A percentile compares a stretch with the other conserved stretches of the same genome.
Conservation (phyloP, 768 basidiomycete species). For the Leccinum broughii region DNA sequence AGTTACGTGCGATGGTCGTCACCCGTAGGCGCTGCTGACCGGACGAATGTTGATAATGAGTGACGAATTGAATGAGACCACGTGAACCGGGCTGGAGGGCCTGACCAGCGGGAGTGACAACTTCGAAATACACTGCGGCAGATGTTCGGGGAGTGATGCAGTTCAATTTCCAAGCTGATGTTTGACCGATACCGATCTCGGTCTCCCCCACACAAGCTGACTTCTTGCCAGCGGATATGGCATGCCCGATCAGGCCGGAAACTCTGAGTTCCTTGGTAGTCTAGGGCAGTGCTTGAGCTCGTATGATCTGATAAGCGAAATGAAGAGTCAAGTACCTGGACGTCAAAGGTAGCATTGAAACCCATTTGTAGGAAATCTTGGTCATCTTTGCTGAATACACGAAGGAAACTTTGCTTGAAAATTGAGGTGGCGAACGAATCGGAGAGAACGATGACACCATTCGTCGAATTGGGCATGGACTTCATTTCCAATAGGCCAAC, state of each 20-base stretch:
- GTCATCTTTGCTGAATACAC: constrained; percentile 90
- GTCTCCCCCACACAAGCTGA: constrained; percentile 97
- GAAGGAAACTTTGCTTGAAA: constrained; percentile 97
- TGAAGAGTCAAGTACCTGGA: constrained; percentile 59
- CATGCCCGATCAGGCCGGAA: constrained; percentile 96
- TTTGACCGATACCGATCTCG: constrained; percentile 98
- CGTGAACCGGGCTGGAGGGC: constrained; percentile 86
- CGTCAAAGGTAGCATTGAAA: constrained; percentile 98
- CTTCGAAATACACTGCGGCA: constrained; percentile 95
- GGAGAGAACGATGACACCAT: constrained; percentile 93
- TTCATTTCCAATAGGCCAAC: constrained; percentile 99
- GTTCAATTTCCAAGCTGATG: constrained; percentile 98
- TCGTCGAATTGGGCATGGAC: constrained; percentile 90
- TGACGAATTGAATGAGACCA: constrained; percentile 96
- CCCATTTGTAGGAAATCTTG: constrained; percentile 94
- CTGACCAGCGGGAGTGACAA: constrained; percentile 95
- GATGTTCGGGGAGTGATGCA: constrained; percentile 84
- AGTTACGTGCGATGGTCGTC: constrained; percentile 97
- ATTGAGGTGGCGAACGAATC: constrained; percentile 98
- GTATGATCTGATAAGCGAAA: background rate
- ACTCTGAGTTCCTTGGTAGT: constrained; percentile 99
- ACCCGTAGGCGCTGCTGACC: constrained; percentile 95
- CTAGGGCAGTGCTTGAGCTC: constrained; percentile 39
- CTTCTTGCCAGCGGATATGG: constrained; percentile 96
- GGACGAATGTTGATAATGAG: constrained; percentile 96